Base-by-base conservation (phyloP, 306 rosid species). In the Coriaria nepalensis region DNA sequence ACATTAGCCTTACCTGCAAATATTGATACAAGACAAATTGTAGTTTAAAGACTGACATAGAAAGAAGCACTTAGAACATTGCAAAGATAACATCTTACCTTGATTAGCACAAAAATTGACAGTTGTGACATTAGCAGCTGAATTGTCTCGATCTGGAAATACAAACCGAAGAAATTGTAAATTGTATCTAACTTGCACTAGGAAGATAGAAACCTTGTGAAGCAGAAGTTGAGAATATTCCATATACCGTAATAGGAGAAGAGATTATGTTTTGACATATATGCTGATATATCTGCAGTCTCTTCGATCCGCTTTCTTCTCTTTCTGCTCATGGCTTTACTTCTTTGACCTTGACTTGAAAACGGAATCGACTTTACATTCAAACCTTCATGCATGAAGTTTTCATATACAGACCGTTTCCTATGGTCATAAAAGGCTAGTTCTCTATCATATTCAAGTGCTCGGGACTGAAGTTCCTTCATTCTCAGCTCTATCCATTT, bases 281-380 rank as follows among this genome's bases (percentile, higher is more conserved):
- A 90, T 4, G 96, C 69, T 15, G 79, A 68, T 53, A 71, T 6
- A 12, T 85, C 96, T 62, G 75, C 53, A 14, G 73, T 73, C 39
- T 77, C 76, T 75, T 90, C 98, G 56, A 72, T 67, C 68, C 66
- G 81, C 75, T 79, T 85, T 64, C 96, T 73, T 70, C 61, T 77
- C 66, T 79, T 75, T 81, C 98, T 79, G 68, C 40, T 73, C 63
- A 57, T 60, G 42, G 79, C 64, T 56, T 67, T 75, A 42, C 56
- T 55, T 63, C 68, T 56, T 33, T 43, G 48, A 43, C 12, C 59
- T 47, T 66, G 55, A 61, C 61, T 57, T 29, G 81, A 43, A 65
- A 79, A 77, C 49, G 87, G 83, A 61, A 76, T 56, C 33, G 98
- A 82, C 70, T 68, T 90, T 6, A 86, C 83, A 56, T 83, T 75